These are phyloP conservation scores for Apostasia ramifera DNA, from an alignment of 106 monocot genomes.

Conservation along the genomic window DNA sequence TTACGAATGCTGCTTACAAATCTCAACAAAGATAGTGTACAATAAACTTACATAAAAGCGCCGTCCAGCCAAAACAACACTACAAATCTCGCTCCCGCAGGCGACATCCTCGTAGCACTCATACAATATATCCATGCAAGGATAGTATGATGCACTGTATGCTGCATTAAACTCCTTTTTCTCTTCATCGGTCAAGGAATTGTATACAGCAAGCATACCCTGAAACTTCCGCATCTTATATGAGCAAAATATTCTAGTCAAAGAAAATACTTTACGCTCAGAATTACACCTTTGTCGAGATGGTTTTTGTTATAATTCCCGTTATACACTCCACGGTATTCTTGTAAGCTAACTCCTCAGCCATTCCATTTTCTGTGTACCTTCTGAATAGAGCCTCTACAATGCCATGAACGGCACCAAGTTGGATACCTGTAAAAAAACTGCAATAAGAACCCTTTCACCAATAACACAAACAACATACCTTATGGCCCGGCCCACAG, in stretches of 20 bases:
- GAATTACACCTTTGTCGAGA: constrained; percentile 63
- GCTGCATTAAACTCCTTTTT: constrained; percentile 82
- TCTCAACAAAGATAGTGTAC: neutral
- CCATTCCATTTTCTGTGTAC: constrained; percentile 83
- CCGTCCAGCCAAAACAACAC: constrained; percentile 81
- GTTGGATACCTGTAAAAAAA: constrained; percentile 55
- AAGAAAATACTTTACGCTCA: neutral
- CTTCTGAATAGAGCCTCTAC: constrained; percentile 89
- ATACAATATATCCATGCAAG: constrained; percentile 87
- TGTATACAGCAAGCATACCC: constrained; percentile 86
- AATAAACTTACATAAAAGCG: constrained; percentile 56
- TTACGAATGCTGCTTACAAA: neutral
- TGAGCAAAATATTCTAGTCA: neutral
- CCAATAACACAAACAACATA: neutral
- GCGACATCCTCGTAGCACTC: constrained; percentile 92
- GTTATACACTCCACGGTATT: constrained; percentile 92
- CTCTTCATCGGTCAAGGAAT: constrained; percentile 65
- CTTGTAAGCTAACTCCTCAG: constrained; percentile 71
- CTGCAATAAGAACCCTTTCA: neutral
- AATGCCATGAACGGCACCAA: constrained; percentile 89
- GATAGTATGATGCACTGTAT: constrained; percentile 77
- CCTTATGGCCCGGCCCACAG: too few species aligned
- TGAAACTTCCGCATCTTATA: constrained; percentile 7
- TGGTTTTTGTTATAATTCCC: constrained; percentile 78
- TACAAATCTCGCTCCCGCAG: constrained; percentile 70